Evolutionary conservation across 768 basidiomycete genomes (phyloP), one percentile per base, ranked within the genome.

Genomic region (Cyclocybe cylindracea): DNA sequence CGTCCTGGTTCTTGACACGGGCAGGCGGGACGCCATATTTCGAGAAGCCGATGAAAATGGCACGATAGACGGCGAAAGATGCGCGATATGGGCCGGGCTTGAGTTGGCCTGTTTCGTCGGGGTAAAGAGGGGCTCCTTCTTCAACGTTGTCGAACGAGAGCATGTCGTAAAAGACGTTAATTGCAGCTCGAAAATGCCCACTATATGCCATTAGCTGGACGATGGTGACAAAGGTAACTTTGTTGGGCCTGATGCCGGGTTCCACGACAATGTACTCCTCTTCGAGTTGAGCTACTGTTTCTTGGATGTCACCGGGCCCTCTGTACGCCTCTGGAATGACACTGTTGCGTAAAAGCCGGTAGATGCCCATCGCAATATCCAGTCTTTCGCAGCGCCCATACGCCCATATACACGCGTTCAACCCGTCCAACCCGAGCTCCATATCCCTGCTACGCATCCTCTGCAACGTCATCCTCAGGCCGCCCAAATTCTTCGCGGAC

Each of bases 41-140:
- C 6, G 75, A 71, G 64, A 91, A 94, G 1, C 89, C 91, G 13
- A 87, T 76, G 61, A 94, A 92, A 37, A 94, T 64, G 13, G 81
- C 81, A 16, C 89, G 82, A 65, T 86, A 94, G 32, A 83, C 72
- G 16, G 78, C 67, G 42, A 81, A 62, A 1, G 75, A 80, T 2
- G 81, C 80, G 19, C 62, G 66, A 49, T 75, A 79, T 7, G 61
- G 61, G 9, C 50, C 52, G 2, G 69, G 67, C 19, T 60, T 49
- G 3, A 67, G 57, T 14, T 60, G 47, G 4, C 66, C 66, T 14
- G 63, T 54, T 2, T 71, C 62, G 14, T 65, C 66, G 3, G 47
- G 58, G 29, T 58, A 54, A 31, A 68, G 59, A 5, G 62, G 65
- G 19, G 70, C 66, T 11, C 70, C 66, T 14, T 63, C 64, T 56